These are phyloP conservation scores for Olyra latifolia DNA, from an alignment of 176 grass and related monocot genomes.

Conservation along the genomic window DNA sequence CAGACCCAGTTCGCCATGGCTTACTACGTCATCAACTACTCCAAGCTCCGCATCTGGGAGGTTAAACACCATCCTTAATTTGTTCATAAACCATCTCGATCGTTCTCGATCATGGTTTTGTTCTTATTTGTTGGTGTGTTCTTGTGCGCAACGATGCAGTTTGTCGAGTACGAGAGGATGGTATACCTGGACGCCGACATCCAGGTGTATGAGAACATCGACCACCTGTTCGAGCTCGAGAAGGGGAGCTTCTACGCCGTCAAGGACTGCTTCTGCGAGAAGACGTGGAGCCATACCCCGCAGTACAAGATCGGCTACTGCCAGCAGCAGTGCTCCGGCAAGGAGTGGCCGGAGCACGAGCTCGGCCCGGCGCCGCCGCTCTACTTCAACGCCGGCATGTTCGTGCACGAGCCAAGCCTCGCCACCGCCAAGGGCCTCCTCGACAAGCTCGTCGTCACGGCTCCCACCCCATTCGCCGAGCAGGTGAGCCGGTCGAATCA, in stretches of 20 bases:
- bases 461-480: slow-evolving; percentile 47
- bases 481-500: no score
- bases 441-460: slow-evolving; percentile 23
- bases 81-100: no score
- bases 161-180: slow-evolving; percentile 58
- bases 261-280: slow-evolving; percentile 68
- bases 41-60: slow-evolving; percentile 54
- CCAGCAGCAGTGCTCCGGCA: slow-evolving; percentile 49
- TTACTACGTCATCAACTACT: no score
- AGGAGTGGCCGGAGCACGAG: slow-evolving; percentile 36
- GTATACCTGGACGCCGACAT: slow-evolving; percentile 46
- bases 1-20: slow-evolving; percentile 11
- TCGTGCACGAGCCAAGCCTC: slow-evolving; percentile 40
- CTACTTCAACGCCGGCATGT: slow-evolving; percentile 1
- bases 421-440: slow-evolving; percentile 33
- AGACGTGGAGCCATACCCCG: slow-evolving; percentile 53
- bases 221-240: slow-evolving; percentile 53
- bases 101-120: no score
- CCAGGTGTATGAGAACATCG: slow-evolving; percentile 31
- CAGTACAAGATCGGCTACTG: slow-evolving; percentile 56
- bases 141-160: slow-evolving; percentile 4
- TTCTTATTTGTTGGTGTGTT: no score
- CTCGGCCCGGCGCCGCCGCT: slow-evolving; percentile 36
- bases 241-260: slow-evolving; percentile 43
- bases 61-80: slow-evolving; percentile 3